phyloP scores from a whole-genome alignment of 2,329 filamentous ascomycete genomes.

The Cladophialophora psammophila region DNA sequence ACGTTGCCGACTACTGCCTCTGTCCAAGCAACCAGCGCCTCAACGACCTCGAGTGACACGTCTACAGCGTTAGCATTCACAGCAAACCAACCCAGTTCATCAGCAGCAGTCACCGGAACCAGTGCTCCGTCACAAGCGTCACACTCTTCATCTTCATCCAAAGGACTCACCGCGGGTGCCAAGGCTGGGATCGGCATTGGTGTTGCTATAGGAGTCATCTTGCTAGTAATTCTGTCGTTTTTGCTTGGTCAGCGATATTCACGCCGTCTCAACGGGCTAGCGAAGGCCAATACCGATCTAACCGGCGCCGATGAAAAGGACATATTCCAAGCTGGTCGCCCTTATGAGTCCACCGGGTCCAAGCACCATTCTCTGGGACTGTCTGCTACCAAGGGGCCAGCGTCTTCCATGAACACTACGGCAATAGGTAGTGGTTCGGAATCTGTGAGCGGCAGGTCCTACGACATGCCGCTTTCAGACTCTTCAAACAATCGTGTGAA shows the following conservation, averaged over 20 bases:
- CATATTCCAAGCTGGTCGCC: conserved; percentile 30
- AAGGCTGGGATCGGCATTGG: conserved; percentile 38
- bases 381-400: conserved; percentile 11
- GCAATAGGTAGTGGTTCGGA: conserved; percentile 22
- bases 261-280: conserved; percentile 19
- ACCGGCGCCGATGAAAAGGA: conserved; percentile 27
- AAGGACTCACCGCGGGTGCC: conserved; percentile 32
- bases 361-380: not conserved
- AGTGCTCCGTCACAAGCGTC: conserved; percentile 10
- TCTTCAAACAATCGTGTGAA: conserved; percentile 9
- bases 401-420: conserved; percentile 26
- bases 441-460: conserved; percentile 21
- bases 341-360: conserved; percentile 29
- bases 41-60: not conserved
- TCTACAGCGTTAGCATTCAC: conserved; percentile 9
- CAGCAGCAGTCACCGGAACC: conserved; percentile 7
- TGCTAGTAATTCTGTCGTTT: conserved; percentile 24
- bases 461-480: conserved; percentile 12
- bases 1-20: not conserved
- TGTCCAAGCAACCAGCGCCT: not conserved
- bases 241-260: conserved; percentile 31
- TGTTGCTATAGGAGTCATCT: conserved; percentile 28
- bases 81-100: not conserved
- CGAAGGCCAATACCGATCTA: not conserved
- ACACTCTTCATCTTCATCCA: conserved; percentile 16